Base-by-base conservation (phyloP, 441 rosid species). In the Adansonia gregorii region DNA sequence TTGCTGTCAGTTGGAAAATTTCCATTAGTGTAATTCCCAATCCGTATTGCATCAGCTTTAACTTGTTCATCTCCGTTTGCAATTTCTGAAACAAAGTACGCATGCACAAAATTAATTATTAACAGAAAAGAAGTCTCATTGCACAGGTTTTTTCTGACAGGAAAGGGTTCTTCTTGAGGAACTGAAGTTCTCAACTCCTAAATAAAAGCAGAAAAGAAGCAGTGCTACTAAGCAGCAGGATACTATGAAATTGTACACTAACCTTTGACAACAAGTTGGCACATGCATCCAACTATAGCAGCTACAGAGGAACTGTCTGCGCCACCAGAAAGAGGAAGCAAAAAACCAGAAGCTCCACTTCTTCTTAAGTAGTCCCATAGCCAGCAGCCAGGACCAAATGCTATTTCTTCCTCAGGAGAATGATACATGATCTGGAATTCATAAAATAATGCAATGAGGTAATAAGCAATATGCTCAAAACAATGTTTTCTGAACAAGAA, bases 311-410 rank as follows among this genome's bases (percentile, higher is more conserved):
- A 96, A 86, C 98, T 94, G 79, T 96, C 99, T 78, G 99, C 99
- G 9, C 99, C 98, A 22, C 99, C 99, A 82, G 99, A 96, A 73
- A 94, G 98, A n/a, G 99, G 99, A 81, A 96, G 97, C 87, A 96
- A 83, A 85, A 94, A 96, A 31, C 99, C 98, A 63, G 98, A 94
- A 78, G 99, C 99, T 51, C 98, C 95, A 76, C 99, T 94, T 90
- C 98, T 89, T 88, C 98, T 86, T 83, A 96, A 80, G 79, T 96
- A 96, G 85, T 96, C 99, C 98, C 98, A 96, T 39, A 96, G 87
- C 99, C 98, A 96, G 86, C 94, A 93, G 79, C 94, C 94, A 35
- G 99, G 98, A 54, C 98, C 99, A 86, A 89, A 93, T 63, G 98
- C 98, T 86, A 93, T 94, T 82, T 96, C 99, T 84, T 93, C 99